A percentile compares a stretch with the other conserved stretches of the same genome.
phyloP scores from a whole-genome alignment of 2,329 filamentous ascomycete species.

The Hypoxylon sp. region DNA sequence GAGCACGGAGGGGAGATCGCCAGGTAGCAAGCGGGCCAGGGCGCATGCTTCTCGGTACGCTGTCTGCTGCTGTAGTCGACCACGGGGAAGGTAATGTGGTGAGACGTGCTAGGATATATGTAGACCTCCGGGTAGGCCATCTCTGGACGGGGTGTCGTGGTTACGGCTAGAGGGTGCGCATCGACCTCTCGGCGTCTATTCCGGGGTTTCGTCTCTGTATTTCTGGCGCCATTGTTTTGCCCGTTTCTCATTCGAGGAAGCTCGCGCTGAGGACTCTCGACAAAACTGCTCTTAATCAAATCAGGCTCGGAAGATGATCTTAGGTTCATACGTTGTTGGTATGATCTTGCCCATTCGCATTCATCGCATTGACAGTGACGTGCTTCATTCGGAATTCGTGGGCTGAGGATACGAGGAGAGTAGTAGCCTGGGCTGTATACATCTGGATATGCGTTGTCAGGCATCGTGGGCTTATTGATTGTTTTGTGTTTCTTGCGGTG shows the following conservation, averaged over 20 bases:
- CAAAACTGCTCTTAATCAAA: neutral
- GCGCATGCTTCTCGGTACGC: constrained; percentile 1
- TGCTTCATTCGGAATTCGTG: neutral
- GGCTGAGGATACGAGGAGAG: neutral
- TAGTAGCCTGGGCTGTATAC: neutral
- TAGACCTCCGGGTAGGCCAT: constrained; percentile 42
- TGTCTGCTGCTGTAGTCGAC: constrained; percentile 47
- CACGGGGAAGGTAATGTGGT: constrained; percentile 49
- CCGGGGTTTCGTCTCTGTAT: neutral
- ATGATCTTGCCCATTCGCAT: constrained; percentile 4
- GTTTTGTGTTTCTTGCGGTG: constrained; percentile 5
- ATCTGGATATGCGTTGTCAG: neutral
- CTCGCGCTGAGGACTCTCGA: neutral
- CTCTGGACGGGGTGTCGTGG: neutral
- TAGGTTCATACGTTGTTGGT: neutral
- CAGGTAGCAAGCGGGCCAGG: constrained; percentile 43
- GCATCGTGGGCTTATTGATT: constrained; percentile 17
- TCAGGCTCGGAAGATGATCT: neutral
- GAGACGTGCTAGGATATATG: constrained; percentile 45
- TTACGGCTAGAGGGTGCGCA: neutral
- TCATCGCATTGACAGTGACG: constrained; percentile 6
- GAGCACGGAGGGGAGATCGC: constrained; percentile 43
- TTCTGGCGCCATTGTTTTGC: constrained; percentile 4
- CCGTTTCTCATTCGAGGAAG: neutral
- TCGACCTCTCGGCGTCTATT: neutral